Base-by-base conservation (phyloP, 2,329 filamentous ascomycete genomes). In the Chaetomiaceae sp. region DNA sequence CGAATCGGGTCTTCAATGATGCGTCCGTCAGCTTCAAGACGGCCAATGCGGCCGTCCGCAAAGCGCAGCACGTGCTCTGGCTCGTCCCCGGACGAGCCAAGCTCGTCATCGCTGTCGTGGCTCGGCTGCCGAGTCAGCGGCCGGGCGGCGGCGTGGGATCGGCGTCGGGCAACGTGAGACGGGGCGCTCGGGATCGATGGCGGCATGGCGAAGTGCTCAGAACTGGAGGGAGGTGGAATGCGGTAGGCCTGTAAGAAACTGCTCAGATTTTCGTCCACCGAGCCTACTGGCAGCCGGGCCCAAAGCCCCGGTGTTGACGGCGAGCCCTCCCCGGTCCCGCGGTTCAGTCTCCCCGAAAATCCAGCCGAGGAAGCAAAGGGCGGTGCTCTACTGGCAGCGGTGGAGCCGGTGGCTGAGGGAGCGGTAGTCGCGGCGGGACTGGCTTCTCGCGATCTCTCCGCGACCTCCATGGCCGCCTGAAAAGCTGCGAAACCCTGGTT, bases 1-100 rank as follows among this genome's bases (percentile, higher is more conserved):
- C 70, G 64, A 15, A 70, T 42, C 8, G 64, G 58, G 15, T 58
- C 57, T 11, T 71, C 68, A 2, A 65, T 60, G n/a, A 47, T 33
- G 14, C 45, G 18, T 12, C 37, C 22, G 26, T 50, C 49, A 15
- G 50, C 35, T 4, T 48, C 32, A 8, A 32, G 24, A 3, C 36
- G 35, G 14, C 26, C 24, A 2, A 30, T 18, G 17, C 49, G 47
- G 29, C 54, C 52, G 19, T 58, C 50, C 0, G 56, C 30, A 10
- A 55, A 51, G 5, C 48, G 50, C 36, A 57, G n/a, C 10, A 51
- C 24, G 26, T 50, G 45, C 18, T 58, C 58, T 10, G 53, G 53
- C 20, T 54, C 51, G 22, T 51, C 49, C 6, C 33, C 38, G 5
- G 38, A 36, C 26, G 43, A 49, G n/a, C 58, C 57, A 7, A 46